These are phyloP conservation scores for Coemansia sp. DNA, from an alignment of 192 early-diverging fungal species.

Conservation along the genomic window DNA sequence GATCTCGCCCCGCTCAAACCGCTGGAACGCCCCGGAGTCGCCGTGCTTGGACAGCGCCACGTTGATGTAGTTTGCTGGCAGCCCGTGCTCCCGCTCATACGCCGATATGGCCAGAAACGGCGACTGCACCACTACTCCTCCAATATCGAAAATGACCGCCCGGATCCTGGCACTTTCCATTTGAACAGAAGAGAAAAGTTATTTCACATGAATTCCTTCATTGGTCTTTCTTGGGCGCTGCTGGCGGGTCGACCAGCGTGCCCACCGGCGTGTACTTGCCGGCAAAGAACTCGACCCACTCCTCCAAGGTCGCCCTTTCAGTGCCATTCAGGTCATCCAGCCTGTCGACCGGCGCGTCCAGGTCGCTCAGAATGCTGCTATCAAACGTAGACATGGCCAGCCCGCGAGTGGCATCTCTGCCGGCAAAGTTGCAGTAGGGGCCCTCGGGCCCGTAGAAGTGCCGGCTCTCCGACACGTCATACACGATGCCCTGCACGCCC, in stretches of 20 bases:
- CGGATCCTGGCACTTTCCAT: constrained; percentile 25
- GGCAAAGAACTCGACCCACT: constrained; percentile 80
- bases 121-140: constrained; percentile 77
- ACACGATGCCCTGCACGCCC: constrained; percentile 82
- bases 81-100: constrained; percentile 61
- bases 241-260: constrained; percentile 55
- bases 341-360: constrained; percentile 73
- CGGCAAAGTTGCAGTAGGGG: constrained; percentile 95
- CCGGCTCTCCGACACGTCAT: constrained; percentile 79
- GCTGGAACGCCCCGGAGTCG: constrained; percentile 57
- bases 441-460: constrained; percentile 89
- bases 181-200: background rate
- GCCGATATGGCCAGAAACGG: constrained; percentile 74
- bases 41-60: constrained; percentile 63
- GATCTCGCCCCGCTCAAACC: constrained; percentile 53
- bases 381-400: constrained; percentile 88
- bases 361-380: constrained; percentile 62
- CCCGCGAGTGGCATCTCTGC: constrained; percentile 92
- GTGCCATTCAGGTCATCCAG: constrained; percentile 73
- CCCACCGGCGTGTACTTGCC: constrained; percentile 77
- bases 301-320: constrained; percentile 70
- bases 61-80: constrained; percentile 82
- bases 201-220: background rate
- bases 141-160: constrained; percentile 84
- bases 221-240: constrained; percentile 6